phyloP scores from a whole-genome alignment of 2,329 filamentous ascomycete genomes.

The Alternaria conjuncta region DNA sequence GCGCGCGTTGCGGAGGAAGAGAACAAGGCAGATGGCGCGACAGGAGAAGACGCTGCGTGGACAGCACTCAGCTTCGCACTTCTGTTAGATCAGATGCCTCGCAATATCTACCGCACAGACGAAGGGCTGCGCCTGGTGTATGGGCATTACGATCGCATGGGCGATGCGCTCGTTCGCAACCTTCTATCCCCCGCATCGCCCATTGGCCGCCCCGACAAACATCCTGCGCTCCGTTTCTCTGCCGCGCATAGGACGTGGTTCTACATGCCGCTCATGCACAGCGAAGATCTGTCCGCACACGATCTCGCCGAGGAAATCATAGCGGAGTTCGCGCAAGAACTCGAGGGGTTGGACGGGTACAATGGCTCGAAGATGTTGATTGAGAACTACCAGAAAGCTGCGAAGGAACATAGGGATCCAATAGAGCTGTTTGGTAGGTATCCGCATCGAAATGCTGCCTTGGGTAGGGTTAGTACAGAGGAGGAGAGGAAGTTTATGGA shows the following conservation, averaged over 20 bases:
- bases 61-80: slow-evolving; percentile 60
- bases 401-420: slow-evolving; percentile 58
- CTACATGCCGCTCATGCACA: slow-evolving; percentile 66
- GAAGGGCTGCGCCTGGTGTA: slow-evolving; percentile 57
- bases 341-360: slow-evolving; percentile 37
- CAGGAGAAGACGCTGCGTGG: slow-evolving; percentile 38
- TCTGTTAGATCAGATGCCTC: slow-evolving; percentile 68
- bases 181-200: slow-evolving; percentile 40
- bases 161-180: slow-evolving; percentile 52
- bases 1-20: slow-evolving; percentile 12
- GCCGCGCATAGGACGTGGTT: slow-evolving; percentile 61
- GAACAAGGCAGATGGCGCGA: slow-evolving; percentile 17
- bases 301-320: slow-evolving; percentile 45
- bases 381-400: slow-evolving; percentile 45
- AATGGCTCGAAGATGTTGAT: slow-evolving; percentile 38
- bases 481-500: slow-evolving; percentile 61
- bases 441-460: slow-evolving; percentile 62
- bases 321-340: slow-evolving; percentile 41
- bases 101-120: slow-evolving; percentile 64
- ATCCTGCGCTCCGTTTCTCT: slow-evolving; percentile 39
- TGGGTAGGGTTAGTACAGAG: slow-evolving; percentile 58
- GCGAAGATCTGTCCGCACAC: slow-evolving; percentile 59
- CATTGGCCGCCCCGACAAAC: slow-evolving; percentile 35
- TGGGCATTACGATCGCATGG: slow-evolving; percentile 63
- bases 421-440: slow-evolving; percentile 64